Evolutionary conservation across 306 rosid genomes (phyloP).

Genomic region (Acacia acuminata): DNA sequence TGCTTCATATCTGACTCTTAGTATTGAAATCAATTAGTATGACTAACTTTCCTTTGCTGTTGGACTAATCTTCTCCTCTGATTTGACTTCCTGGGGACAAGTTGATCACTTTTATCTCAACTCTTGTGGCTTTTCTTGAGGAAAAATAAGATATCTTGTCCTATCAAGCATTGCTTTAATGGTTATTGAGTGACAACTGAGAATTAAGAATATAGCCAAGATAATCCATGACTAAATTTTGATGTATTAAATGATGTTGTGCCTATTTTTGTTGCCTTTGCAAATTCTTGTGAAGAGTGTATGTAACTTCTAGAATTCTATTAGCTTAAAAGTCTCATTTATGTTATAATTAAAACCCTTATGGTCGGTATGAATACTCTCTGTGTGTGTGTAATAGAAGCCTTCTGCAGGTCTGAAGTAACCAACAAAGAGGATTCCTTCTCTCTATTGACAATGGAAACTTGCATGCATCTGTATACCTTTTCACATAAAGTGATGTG

Average conservation of each 20-base stretch:
- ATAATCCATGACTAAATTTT: neutral
- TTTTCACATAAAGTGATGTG: too few species aligned
- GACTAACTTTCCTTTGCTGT: conserved; percentile 13
- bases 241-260: conserved; percentile 23
- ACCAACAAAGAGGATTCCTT: neutral
- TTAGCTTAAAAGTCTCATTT: conserved; percentile 15
- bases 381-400: too few species aligned
- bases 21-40: neutral
- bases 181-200: too few species aligned
- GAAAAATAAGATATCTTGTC: neutral
- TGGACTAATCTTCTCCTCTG: conserved; percentile 10
- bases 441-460: conserved; percentile 11
- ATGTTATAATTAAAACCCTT: conserved; percentile 40
- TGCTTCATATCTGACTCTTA: neutral
- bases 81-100: conserved; percentile 68
- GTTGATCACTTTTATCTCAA: conserved; percentile 58
- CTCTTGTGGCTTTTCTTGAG: conserved; percentile 6
- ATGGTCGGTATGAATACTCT: conserved; percentile 58
- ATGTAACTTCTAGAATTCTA: neutral
- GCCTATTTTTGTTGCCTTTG: conserved; percentile 15
- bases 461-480: neutral
- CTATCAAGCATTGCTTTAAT: too few species aligned
- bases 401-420: neutral
- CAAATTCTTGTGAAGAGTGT: neutral
- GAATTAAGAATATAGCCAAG: too few species aligned